Evolutionary conservation across 1,284 basidiomycete genomes (phyloP).

Genomic region (Tylopilus sp.): DNA sequence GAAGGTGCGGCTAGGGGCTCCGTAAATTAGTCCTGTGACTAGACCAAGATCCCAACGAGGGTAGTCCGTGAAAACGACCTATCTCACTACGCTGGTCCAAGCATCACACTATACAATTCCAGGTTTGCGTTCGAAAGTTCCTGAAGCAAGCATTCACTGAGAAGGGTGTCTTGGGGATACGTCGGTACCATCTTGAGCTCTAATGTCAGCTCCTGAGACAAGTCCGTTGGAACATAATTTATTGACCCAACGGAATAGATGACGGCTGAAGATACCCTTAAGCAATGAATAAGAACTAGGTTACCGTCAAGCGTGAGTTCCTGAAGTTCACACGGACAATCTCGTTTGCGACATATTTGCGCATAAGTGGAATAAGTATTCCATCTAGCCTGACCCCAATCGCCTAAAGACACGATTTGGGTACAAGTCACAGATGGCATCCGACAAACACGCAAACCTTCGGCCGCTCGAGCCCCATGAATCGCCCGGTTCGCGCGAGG

Average conservation of each 20-base stretch:
- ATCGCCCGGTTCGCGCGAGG: slow-evolving; percentile 3
- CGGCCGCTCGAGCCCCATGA: slow-evolving; percentile 11
- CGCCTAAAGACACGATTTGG: slow-evolving; percentile 35
- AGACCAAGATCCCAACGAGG: no score
- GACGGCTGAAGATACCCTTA: not conserved
- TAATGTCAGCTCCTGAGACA: no score
- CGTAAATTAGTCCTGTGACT: no score
- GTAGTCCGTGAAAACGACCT: no score
- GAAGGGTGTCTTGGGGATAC: no score
- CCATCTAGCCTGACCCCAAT: slow-evolving; percentile 36
- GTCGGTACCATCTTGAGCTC: no score
- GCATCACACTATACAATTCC: no score
- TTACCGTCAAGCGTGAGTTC: not conserved
- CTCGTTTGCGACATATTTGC: not conserved
- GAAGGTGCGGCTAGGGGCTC: no score
- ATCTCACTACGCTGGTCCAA: no score
- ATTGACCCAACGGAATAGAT: not conserved
- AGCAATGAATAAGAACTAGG: not conserved
- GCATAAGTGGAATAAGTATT: slow-evolving; percentile 22
- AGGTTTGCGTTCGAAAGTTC: no score
- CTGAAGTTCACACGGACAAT: not conserved
- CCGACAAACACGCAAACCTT: slow-evolving; percentile 32
- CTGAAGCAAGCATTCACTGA: no score
- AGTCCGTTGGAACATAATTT: not conserved
- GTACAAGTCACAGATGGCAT: slow-evolving; percentile 28